Evolutionary conservation across 2,329 filamentous ascomycete genomes (phyloP).

Genomic region (Colletotrichum filicis): DNA sequence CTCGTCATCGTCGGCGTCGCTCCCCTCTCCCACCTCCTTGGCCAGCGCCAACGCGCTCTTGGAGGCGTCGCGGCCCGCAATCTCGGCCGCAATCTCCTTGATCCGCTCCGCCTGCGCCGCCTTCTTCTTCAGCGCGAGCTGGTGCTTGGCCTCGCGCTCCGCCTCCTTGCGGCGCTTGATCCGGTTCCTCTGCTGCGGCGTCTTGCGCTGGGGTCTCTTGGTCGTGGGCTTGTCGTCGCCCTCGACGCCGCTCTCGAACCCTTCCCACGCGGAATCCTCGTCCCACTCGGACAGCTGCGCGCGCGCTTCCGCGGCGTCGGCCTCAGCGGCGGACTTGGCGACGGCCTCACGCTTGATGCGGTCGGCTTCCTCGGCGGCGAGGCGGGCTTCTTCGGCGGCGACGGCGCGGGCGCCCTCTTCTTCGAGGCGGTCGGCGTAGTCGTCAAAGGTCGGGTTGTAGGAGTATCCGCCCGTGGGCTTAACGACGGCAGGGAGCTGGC

Average conservation of each 20-base stretch:
- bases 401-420: constrained; percentile 83
- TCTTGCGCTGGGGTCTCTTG: constrained; percentile 87
- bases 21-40: constrained; percentile 47
- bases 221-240: constrained; percentile 56
- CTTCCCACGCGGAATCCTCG: constrained; percentile 92
- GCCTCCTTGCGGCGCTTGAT: constrained; percentile 89
- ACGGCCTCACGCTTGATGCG: constrained; percentile 74
- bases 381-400: constrained; percentile 79
- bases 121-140: constrained; percentile 78
- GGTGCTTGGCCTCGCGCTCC: constrained; percentile 80
- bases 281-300: constrained; percentile 78
- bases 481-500: constrained; percentile 79
- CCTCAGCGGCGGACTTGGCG: constrained; percentile 76
- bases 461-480: constrained; percentile 86
- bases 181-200: constrained; percentile 86
- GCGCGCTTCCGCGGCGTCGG: constrained; percentile 77
- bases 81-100: constrained; percentile 74
- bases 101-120: constrained; percentile 78
- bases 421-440: constrained; percentile 82
- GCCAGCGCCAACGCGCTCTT: constrained; percentile 49
- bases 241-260: constrained; percentile 84
- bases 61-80: constrained; percentile 66
- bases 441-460: constrained; percentile 90
- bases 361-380: constrained; percentile 75
- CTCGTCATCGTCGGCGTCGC: constrained; percentile 59